These are phyloP conservation scores for Mimosa pudica DNA, from an alignment of 306 rosid species.

Conservation along the genomic window DNA sequence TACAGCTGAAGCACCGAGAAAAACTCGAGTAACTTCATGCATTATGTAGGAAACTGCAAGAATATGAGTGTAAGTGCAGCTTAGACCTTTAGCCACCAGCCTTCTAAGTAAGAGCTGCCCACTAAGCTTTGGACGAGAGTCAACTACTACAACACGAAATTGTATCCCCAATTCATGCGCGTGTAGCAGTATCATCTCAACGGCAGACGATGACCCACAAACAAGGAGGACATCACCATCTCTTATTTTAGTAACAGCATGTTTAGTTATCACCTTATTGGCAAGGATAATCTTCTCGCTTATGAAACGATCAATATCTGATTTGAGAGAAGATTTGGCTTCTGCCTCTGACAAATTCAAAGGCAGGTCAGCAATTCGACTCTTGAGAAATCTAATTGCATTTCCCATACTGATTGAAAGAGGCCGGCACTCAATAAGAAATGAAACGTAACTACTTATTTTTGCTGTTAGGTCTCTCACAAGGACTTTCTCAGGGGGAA, in stretches of 20 bases:
- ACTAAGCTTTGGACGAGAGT: slow-evolving; percentile 63
- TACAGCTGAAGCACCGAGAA: slow-evolving; percentile 59
- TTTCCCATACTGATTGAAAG: slow-evolving; percentile 73
- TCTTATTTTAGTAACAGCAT: slow-evolving; percentile 62
- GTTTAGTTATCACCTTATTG: slow-evolving; percentile 58
- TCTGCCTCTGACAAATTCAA: slow-evolving; percentile 56
- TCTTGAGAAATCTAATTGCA: slow-evolving; percentile 64
- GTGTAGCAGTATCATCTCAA: slow-evolving; percentile 56
- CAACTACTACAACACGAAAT: slow-evolving; percentile 61
- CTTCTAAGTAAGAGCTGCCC: slow-evolving; percentile 55
- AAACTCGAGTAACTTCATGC: slow-evolving; percentile 62
- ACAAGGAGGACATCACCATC: slow-evolving; percentile 70
- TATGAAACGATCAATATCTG: slow-evolving; percentile 59
- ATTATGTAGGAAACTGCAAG: slow-evolving; percentile 62
- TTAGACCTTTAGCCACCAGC: slow-evolving; percentile 63
- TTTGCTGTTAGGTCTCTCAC: slow-evolving; percentile 59
- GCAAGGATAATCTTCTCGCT: slow-evolving; percentile 63
- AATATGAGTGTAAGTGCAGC: slow-evolving; percentile 59
- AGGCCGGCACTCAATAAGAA: slow-evolving; percentile 62
- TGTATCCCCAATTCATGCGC: slow-evolving; percentile 61
- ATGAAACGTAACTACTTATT: slow-evolving; percentile 58
- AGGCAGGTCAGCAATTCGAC: slow-evolving; percentile 56
- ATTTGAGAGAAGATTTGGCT: slow-evolving; percentile 52
- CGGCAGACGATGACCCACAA: slow-evolving; percentile 51
- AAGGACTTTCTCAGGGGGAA: slow-evolving; percentile 53